phyloP scores from a whole-genome alignment of 441 rosid species.

The Viola pubescens region DNA sequence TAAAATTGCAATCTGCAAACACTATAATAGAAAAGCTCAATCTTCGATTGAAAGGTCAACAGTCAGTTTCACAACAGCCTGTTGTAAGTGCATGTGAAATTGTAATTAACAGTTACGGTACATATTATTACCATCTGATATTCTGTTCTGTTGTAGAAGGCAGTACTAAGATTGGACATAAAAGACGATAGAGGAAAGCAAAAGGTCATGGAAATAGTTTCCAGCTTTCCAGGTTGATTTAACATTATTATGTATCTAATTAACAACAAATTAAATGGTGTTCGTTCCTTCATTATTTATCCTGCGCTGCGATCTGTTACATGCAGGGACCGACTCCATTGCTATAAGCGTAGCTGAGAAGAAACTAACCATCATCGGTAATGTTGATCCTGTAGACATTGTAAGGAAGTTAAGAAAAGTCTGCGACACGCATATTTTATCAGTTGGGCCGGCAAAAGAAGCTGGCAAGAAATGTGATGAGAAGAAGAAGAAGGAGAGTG shows the following conservation, averaged over 20 bases:
- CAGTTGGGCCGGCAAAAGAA: slow-evolving; percentile 46
- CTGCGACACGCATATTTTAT: slow-evolving; percentile 24
- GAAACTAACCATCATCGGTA: slow-evolving; percentile 42
- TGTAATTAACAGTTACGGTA: no score
- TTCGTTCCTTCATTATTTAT: background rate
- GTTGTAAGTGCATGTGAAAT: no score
- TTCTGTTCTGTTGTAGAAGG: slow-evolving; percentile 29
- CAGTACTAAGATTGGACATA: slow-evolving; percentile 30
- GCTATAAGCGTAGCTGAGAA: slow-evolving; percentile 34
- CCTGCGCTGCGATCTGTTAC: background rate
- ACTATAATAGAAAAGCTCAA: no score
- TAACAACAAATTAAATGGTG: background rate
- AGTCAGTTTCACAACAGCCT: no score
- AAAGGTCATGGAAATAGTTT: slow-evolving; percentile 37
- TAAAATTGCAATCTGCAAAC: no score
- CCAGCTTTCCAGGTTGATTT: slow-evolving; percentile 26
- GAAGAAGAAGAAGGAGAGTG: slow-evolving; percentile 29
- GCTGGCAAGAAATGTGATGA: slow-evolving; percentile 38
- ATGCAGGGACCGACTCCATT: slow-evolving; percentile 37
- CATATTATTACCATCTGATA: no score
- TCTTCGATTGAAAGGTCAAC: no score
- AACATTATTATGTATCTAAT: background rate
- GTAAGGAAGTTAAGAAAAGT: slow-evolving; percentile 40
- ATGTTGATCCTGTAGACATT: slow-evolving; percentile 27
- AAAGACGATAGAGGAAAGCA: slow-evolving; percentile 29